Evolutionary conservation across 768 basidiomycete species (phyloP).

Genomic region (Panaeolus cyanescens): DNA sequence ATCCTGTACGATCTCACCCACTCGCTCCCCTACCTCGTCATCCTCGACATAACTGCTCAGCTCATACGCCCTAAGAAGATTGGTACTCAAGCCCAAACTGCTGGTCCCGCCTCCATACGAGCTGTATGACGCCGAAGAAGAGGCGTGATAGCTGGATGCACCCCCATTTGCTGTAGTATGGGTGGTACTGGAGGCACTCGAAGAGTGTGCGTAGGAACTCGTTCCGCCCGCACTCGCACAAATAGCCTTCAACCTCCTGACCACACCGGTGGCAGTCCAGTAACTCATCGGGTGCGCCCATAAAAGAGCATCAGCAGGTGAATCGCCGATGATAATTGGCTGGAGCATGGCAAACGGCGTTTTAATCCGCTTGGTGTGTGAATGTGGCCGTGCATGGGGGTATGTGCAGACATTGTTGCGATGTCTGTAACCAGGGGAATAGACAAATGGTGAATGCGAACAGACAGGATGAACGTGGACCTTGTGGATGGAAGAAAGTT

Average conservation of each 20-base stretch:
- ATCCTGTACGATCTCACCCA: constrained; percentile 77
- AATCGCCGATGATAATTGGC: constrained; percentile 78
- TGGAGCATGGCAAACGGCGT: constrained; percentile 36
- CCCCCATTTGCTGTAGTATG: background rate
- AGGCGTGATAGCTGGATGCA: background rate
- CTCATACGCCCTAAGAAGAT: constrained; percentile 68
- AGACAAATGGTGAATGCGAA: constrained; percentile 1
- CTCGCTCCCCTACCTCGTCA: constrained; percentile 66
- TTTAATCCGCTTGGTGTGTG: constrained; percentile 3
- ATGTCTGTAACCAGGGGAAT: background rate
- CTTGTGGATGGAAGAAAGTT: constrained; percentile 9
- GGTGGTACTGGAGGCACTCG: background rate
- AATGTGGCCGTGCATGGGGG: constrained; percentile 18
- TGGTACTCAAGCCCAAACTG: background rate
- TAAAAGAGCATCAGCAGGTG: constrained; percentile 60
- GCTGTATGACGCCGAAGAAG: background rate
- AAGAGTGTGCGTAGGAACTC: background rate
- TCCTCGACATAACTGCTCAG: constrained; percentile 61
- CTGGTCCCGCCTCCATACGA: background rate
- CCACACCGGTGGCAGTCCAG: constrained; percentile 64
- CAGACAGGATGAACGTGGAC: constrained; percentile 3
- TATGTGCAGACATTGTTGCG: constrained; percentile 7
- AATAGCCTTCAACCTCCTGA: constrained; percentile 71
- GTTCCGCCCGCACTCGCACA: constrained; percentile 29
- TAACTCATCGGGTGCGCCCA: constrained; percentile 62